phyloP scores from a whole-genome alignment of 495 filamentous ascomycete species.

The Aspergillus incahuasiensis region DNA sequence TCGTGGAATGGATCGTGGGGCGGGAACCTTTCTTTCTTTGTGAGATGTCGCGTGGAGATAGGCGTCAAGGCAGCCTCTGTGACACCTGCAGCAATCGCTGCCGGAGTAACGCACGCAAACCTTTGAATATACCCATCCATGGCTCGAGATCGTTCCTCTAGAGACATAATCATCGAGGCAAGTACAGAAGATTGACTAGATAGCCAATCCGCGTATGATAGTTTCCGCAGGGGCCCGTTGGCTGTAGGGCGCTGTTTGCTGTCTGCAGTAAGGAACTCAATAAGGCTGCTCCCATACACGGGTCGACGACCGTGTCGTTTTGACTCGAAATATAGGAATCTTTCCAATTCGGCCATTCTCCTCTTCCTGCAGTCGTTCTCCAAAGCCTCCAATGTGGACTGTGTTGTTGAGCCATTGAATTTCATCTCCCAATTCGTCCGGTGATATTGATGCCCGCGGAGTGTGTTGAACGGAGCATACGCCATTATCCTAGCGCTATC shows the following conservation, averaged over 20 bases:
- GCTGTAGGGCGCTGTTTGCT: conserved; percentile 41
- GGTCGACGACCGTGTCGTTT: conserved; percentile 76
- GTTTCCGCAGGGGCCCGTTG: conserved; percentile 37
- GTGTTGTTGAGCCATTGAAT: conserved; percentile 59
- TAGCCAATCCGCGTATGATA: conserved; percentile 63
- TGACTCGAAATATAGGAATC: conserved; percentile 74
- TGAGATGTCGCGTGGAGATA: conserved; percentile 52
- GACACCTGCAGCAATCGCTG: conserved; percentile 76
- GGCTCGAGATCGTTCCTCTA: conserved; percentile 63
- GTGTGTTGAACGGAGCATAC: conserved; percentile 54
- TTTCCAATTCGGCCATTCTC: conserved; percentile 73
- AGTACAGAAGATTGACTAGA: conserved; percentile 65
- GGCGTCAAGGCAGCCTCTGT: conserved; percentile 63
- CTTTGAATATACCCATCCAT: conserved; percentile 75
- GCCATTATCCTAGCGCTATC: conserved; percentile 61
- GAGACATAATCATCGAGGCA: conserved; percentile 63
- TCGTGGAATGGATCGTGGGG: conserved; percentile 87
- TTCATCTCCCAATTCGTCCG: conserved; percentile 56
- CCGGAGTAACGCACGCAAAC: conserved; percentile 87
- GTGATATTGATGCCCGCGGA: conserved; percentile 58
- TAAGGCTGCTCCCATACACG: conserved; percentile 70
- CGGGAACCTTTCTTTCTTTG: conserved; percentile 48
- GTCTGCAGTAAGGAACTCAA: conserved; percentile 66
- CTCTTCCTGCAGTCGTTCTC: conserved; percentile 67
- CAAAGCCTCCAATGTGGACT: conserved; percentile 65